phyloP scores from a whole-genome alignment of 164 flowering plant genomes.

The Warburgia ugandensis region DNA sequence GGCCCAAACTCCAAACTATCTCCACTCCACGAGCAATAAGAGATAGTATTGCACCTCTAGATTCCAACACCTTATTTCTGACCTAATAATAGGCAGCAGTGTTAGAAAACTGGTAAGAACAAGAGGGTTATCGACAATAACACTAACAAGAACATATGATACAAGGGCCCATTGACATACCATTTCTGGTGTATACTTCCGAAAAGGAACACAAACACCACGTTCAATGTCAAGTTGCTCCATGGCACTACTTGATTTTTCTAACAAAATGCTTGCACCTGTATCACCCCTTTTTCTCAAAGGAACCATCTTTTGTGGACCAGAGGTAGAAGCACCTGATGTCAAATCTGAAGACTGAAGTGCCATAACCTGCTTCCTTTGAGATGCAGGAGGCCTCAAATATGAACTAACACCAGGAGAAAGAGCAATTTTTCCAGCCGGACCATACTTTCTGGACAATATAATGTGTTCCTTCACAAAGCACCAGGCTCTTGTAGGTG shows the following conservation, averaged over 20 bases:
- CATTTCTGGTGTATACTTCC: conserved; percentile 82
- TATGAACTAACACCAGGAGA: too few species aligned
- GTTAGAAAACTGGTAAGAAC: conserved; percentile 1
- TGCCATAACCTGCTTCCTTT: not conserved
- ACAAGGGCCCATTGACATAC: conserved; percentile 29
- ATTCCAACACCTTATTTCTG: conserved; percentile 76
- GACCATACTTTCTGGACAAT: too few species aligned
- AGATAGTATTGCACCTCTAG: conserved; percentile 68
- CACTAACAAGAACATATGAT: not conserved
- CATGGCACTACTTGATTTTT: conserved; percentile 44
- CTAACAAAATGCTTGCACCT: not conserved
- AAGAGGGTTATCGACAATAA: too few species aligned
- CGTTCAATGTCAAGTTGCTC: conserved; percentile 93
- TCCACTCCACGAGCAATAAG: conserved; percentile 79
- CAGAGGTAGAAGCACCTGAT: conserved; percentile 1
- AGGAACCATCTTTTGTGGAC: conserved; percentile 2
- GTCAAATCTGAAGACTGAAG: conserved; percentile 5
- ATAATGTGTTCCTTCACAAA: too few species aligned
- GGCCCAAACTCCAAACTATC: conserved; percentile 90
- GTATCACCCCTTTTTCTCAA: conserved; percentile 17
- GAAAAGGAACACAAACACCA: conserved; percentile 91
- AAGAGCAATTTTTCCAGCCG: too few species aligned
- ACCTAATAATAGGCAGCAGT: conserved; percentile 36
- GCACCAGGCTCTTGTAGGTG: too few species aligned
- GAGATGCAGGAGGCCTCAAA: too few species aligned